Conservation (phyloP, 2,329 filamentous ascomycete species). For the Ambrosiella xylebori region DNA sequence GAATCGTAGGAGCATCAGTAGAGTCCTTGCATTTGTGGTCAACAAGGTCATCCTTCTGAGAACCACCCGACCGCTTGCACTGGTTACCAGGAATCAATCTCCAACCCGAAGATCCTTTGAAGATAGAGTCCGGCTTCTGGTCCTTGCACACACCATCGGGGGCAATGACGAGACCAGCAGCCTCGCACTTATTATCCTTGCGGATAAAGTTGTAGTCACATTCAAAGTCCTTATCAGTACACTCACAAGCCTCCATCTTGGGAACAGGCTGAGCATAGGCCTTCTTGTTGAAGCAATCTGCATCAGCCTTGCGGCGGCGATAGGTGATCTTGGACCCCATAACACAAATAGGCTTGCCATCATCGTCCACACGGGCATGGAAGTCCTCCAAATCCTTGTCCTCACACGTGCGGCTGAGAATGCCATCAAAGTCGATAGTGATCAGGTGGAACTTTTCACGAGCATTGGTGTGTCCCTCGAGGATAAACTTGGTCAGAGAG, state of each 20-base stretch:
- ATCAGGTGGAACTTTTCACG: slow-evolving; percentile 44
- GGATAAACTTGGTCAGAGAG: slow-evolving; percentile 76
- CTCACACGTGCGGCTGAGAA: slow-evolving; percentile 66
- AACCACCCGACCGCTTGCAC: slow-evolving; percentile 43
- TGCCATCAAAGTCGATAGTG: slow-evolving; percentile 64
- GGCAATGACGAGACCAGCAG: slow-evolving; percentile 40
- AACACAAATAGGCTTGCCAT: slow-evolving; percentile 69
- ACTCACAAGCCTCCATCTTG: slow-evolving; percentile 59
- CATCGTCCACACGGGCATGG: slow-evolving; percentile 64
- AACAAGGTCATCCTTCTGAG: slow-evolving; percentile 52
- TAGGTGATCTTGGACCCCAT: slow-evolving; percentile 94
- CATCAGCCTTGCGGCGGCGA: slow-evolving; percentile 65
- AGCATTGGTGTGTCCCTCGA: slow-evolving; percentile 45
- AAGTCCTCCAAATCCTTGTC: slow-evolving; percentile 72
- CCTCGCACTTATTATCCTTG: slow-evolving; percentile 52
- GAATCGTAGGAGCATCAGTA: slow-evolving; percentile 22
- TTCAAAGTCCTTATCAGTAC: slow-evolving; percentile 73
- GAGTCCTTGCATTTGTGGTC: slow-evolving; percentile 55
- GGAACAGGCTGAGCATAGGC: slow-evolving; percentile 66
- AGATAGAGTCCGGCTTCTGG: slow-evolving; percentile 48
- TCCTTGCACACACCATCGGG: slow-evolving; percentile 59
- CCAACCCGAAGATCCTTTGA: slow-evolving; percentile 77
- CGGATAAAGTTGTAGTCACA: slow-evolving; percentile 85
- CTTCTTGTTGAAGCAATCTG: slow-evolving; percentile 74
- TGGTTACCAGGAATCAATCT: slow-evolving; percentile 73